Percentiles rank a stretch among this genome's conserved stretches.
These are phyloP conservation scores for Amanita phalloides DNA, from an alignment of 768 basidiomycete species.

Conservation along the genomic window DNA sequence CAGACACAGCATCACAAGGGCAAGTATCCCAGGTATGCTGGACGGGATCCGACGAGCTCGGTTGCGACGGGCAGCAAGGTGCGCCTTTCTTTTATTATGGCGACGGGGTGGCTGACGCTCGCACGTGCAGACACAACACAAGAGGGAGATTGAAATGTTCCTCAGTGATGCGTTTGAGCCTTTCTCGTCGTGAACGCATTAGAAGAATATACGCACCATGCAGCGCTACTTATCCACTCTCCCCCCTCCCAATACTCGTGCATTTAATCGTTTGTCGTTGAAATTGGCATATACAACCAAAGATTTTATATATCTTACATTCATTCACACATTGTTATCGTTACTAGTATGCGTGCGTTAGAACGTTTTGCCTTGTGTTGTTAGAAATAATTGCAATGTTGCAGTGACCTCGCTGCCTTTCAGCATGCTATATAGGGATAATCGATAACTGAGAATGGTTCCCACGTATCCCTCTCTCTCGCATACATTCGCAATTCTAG, in stretches of 20 bases:
- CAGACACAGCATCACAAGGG: constrained; percentile 85
- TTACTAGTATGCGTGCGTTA: neutral
- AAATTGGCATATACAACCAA: no score
- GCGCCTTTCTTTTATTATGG: constrained; percentile 6
- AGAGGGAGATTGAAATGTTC: constrained; percentile 83
- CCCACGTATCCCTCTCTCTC: no score
- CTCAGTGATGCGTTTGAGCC: constrained; percentile 42
- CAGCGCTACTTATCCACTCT: neutral
- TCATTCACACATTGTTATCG: neutral
- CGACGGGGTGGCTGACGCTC: constrained; percentile 8
- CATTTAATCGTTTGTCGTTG: no score
- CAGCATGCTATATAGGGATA: no score
- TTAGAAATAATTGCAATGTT: no score
- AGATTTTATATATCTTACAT: neutral
- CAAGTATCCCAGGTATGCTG: constrained; percentile 88
- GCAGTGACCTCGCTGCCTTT: no score
- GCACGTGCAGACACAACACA: constrained; percentile 54
- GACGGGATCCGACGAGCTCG: constrained; percentile 85
- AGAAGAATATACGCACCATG: neutral
- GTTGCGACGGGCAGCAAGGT: constrained; percentile 91
- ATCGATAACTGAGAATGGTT: no score
- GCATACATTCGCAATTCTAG: no score
- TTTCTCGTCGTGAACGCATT: neutral
- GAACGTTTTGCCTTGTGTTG: neutral
- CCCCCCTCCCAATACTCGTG: no score